phyloP scores from a whole-genome alignment of 2,329 filamentous ascomycete genomes.

The Botrytis sinoallii region DNA sequence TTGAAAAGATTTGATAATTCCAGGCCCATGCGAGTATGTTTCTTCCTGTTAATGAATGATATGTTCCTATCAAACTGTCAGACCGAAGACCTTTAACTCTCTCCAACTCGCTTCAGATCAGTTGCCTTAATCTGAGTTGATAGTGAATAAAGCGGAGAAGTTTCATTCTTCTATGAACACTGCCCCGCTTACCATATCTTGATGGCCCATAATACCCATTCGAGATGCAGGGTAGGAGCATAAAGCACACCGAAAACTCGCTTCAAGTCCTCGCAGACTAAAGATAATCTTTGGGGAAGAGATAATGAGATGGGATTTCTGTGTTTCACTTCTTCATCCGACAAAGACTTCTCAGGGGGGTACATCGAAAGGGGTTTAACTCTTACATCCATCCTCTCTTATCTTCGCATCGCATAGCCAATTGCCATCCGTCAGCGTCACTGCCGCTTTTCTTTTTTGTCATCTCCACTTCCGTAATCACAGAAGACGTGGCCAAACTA shows the following conservation, averaged over 20 bases:
- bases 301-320: fast-evolving
- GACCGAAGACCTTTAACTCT: background rate
- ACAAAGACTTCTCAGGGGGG: background rate
- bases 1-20: fast-evolving
- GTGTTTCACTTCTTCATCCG: background rate
- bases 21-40: too few species aligned
- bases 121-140: background rate
- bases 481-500: background rate
- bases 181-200: background rate
- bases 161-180: background rate
- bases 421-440: background rate
- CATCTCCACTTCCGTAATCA: background rate
- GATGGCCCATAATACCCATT: background rate
- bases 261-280: background rate
- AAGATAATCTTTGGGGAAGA: background rate
- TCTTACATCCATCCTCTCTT: background rate
- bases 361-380: fast-evolving
- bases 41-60: too few species aligned
- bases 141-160: background rate
- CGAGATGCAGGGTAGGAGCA: background rate
- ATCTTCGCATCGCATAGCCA: background rate
- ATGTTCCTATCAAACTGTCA: background rate
- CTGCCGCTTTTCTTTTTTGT: background rate
- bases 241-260: background rate
- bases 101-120: background rate